Conservation (phyloP, 2,329 filamentous ascomycete genomes). For the Microsporum audouinii region DNA sequence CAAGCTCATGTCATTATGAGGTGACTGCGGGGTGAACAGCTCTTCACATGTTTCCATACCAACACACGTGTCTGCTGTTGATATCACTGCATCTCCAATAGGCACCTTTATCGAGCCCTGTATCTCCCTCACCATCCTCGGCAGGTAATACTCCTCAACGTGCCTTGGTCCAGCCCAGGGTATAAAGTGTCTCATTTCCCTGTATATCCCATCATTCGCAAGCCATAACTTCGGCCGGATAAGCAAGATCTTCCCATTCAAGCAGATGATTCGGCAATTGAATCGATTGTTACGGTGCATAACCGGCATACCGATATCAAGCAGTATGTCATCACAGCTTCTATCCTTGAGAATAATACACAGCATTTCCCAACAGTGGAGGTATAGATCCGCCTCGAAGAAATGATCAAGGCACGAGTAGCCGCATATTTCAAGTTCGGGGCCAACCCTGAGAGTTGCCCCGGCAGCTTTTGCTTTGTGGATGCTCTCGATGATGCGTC, state of each 20-base stretch:
- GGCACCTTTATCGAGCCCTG: conserved; percentile 44
- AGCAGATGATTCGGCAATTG: conserved; percentile 52
- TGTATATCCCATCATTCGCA: conserved; percentile 48
- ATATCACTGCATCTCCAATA: conserved; percentile 56
- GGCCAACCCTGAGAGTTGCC: conserved; percentile 48
- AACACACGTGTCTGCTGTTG: conserved; percentile 47
- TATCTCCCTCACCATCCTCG: conserved; percentile 45
- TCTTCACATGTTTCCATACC: conserved; percentile 41
- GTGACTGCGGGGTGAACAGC: conserved; percentile 46
- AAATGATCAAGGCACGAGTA: conserved; percentile 15
- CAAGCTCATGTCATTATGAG: conserved; percentile 48
- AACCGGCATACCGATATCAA: conserved; percentile 38
- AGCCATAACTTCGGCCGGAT: conserved; percentile 57
- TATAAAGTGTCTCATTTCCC: conserved; percentile 50
- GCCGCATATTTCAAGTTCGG: conserved; percentile 25
- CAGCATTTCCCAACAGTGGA: conserved; percentile 51
- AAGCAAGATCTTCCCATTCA: conserved; percentile 55
- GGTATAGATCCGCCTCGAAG: conserved; percentile 36
- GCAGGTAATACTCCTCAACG: conserved; percentile 52
- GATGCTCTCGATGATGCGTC: conserved; percentile 53
- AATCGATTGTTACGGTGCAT: conserved; percentile 47
- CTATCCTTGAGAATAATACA: conserved; percentile 47
- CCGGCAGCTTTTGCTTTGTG: conserved; percentile 45
- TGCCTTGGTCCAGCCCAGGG: conserved; percentile 43
- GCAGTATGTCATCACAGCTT: conserved; percentile 50